Evolutionary conservation across 495 filamentous ascomycete genomes (phyloP), one percentile per base, ranked within the genome.

Genomic region (Entonaema liquescens): DNA sequence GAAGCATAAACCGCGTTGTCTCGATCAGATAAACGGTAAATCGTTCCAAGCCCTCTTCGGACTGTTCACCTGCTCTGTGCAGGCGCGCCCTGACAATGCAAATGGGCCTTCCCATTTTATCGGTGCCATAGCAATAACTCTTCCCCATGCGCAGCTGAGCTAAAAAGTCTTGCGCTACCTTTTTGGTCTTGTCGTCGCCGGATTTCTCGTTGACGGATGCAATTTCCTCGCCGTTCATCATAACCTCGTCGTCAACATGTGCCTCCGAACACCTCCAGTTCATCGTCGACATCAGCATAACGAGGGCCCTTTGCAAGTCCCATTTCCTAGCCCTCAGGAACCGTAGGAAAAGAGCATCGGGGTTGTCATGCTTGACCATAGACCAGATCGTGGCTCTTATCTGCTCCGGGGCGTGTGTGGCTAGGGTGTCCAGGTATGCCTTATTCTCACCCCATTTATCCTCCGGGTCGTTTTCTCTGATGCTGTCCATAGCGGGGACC

Each of bases 11-110:
- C 50, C 95, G 86, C 23, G 93, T 93, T 21, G 93, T 94, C 81
- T 99, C 95, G 76, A 99, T 99, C 8, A 92, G 86, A 77, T 94
- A 98, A 23, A 98, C 94, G 0, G 95, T 99, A 75, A 89, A 99
- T 67, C 91, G 82, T 75, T 99, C 95, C 58, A 98, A 74, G 64
- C 87, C 88, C 64, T 90, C 84, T 74, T 93, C 92, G 58, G 83
- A 89, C 80, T 99, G 95, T 68, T 97, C 95, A 19, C 88, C 89
- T 59, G 90, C 86, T 71, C 80, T 88, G 78, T 99, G 95, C 72
- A 98, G 77, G 36, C 91, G 84, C 23, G 93, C 94, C 42, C 93
- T 87, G 49, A 98, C 91, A 61, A 92, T 83, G 76, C 95, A 98
- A 68, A 98, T 91, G 0, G 95, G 96, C 36, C 95, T 84, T 5